Evolutionary conservation across 2,329 filamentous ascomycete genomes (phyloP), one percentile per base, ranked within the genome.

Genomic region (Mycocentrospora acerina): DNA sequence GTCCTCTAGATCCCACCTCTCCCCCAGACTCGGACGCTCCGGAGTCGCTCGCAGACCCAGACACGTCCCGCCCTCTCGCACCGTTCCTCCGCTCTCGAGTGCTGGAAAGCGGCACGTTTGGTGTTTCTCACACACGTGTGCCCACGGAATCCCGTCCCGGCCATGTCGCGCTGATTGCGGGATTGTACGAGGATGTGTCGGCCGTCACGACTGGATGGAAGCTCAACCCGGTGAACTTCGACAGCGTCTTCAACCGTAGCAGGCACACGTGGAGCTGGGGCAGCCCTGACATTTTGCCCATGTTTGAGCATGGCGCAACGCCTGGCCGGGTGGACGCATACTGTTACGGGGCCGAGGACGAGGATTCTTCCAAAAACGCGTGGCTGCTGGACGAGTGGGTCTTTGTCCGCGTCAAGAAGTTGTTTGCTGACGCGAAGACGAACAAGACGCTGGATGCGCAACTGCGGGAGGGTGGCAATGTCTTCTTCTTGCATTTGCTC

Each of bases 251-350:
- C 79, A 98, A 98, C 66, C 82, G 88, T 47, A 97, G 91, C 63
- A 78, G 85, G 30, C 94, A 98, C 70, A 98, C 94, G 7, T 98
- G 93, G 93, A 95, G 90, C 67, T 98, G 93, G 93, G 93, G 93
- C 2, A 96, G 90, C 61, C 93, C 93, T 1, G 93, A 98, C 69
- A 98, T 98, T 58, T 71, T 98, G 51, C 88, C 88, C 37, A 98
- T 98, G 93, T 98, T 98, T 64, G 83, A 94, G 62, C 80, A 90
- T 40, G 93, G 93, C n/a, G 91, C 93, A 16, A 82, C 88, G 8
- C 86, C 88, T 0, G 90, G 91, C 7, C 79, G 86, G 47, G 87
- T 98, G 2, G 88, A 96, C 67, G 85, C 88, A n/a, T 85, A 85
- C 50, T 88, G 78, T 42, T 98, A 98, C 62, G 81, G 79, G 8